Base-by-base conservation (phyloP, 176 grass and related monocot species). In the Eragrostis curvula region DNA sequence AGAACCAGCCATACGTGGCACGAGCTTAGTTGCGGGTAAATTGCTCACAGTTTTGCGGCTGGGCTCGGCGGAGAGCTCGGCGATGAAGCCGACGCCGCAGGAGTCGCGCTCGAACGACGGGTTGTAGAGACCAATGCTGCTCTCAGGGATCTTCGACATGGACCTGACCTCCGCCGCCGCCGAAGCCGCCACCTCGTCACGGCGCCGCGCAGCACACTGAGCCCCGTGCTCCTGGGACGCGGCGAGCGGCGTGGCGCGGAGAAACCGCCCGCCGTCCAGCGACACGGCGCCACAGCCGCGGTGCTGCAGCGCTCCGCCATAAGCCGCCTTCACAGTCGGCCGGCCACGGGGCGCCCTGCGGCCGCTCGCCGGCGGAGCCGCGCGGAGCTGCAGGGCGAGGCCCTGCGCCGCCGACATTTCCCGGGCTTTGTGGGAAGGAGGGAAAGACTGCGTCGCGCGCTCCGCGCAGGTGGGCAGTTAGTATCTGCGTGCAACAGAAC, bases 21-120 rank as follows among this genome's bases (percentile, higher is more conserved):
- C 10, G 28, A 6, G 27, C 45, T 56, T 56, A 56, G 53, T 56
- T 56, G 53, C 53, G 18, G 20, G 21, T n/a, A 56, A n/a, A 9
- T 18, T 21, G 6, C 87, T 84, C 44, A 92, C 87, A 0, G 87
- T 92, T 78, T 90, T 79, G 81, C 88, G 78, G 67, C 42, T 85
- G 73, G 61, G 79, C 30, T 83, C 51, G 6, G 51, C 88, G 11
- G 88, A 88, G 46, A 93, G 77, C 40, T 89, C 88, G 1, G 88
- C 85, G 25, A 93, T 71, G 47, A 93, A 90, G 36, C 85, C 91
- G 20, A 93, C 88, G 41, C 91, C 91, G 42, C 91, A 93, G 8
- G 91, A 89, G 63, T 93, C 88, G n/a, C 80, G 86, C 27, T 93
- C 91, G 11, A 83, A 75, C 6, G 91, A 81, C 10, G 91, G 88